Evolutionary conservation across 1,284 basidiomycete genomes (phyloP), one percentile per base, ranked within the genome.

Genomic region (Leucoagaricus sp.): DNA sequence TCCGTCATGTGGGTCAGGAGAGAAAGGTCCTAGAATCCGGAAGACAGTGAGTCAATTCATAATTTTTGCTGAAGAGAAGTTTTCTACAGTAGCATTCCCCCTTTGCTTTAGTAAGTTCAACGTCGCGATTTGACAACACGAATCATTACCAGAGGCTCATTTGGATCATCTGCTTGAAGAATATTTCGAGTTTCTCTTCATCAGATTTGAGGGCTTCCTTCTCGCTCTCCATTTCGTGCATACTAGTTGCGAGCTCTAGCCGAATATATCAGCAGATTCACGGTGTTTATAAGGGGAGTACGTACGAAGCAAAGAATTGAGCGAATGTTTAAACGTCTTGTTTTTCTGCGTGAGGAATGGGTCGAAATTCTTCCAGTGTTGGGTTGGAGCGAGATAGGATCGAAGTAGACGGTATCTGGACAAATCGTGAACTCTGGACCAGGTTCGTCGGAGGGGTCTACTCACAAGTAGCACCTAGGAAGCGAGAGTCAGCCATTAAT

Each of bases 271-370:
- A 17, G 59, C 49, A 31, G 56, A 51, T 21, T 17, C 17, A 40
- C 28, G 21, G 45, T 21, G 6, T 51, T 52, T 15, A 15, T 10
- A 38, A 53, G 17, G 6, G 4, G 25, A 34, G 72, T 48, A 64
- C 73, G 40, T 60, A 90, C 92, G 84, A 62, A 91, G 83, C 59
- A 96, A 92, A 0, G 91, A 89, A 10, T 78, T 78, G 0, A 87
- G 87, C 46, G 90, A 93, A 40, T 89, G 88, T 65, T 83, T 81
- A 77, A 98, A 97, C 2, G 92, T 92, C 42, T 87, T 83, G 50
- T 86, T 73, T 73, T 99, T 99, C 68, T 91, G 89, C 1, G 75
- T 67, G 48, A 84, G 79, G 75, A 98, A 99, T 0, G 95, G 94
- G 65, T 99, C 96, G 65, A 87, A 93, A 15, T 76, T 64, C 48